Percentiles rank a stretch among this genome's conserved stretches.
Conservation (phyloP, 192 early-diverging fungal species). For the Coemansia sp. region DNA sequence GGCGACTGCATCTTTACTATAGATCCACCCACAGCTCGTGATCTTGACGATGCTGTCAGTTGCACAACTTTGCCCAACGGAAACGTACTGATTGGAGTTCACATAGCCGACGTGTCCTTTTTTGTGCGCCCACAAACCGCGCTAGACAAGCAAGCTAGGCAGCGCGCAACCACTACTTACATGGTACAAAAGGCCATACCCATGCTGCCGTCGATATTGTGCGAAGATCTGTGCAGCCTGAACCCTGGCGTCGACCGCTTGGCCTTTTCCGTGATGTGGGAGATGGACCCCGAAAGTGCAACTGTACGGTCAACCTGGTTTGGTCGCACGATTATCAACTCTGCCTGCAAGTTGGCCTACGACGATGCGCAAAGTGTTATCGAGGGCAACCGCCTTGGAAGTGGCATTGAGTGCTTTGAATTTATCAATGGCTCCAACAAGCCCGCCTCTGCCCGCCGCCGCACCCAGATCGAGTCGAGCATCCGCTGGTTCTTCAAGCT, state of each 20-base stretch:
- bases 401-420: slow-evolving; percentile 15
- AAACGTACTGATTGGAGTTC: slow-evolving; percentile 57
- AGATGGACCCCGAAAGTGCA: slow-evolving; percentile 61
- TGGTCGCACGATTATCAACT: slow-evolving; percentile 85
- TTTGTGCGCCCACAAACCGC: slow-evolving; percentile 81
- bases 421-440: slow-evolving; percentile 6
- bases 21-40: slow-evolving; percentile 65
- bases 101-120: slow-evolving; percentile 96
- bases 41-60: slow-evolving; percentile 54
- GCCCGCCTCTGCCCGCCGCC: slow-evolving; percentile 12
- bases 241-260: slow-evolving; percentile 86
- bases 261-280: slow-evolving; percentile 72
- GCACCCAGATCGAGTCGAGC: slow-evolving; percentile 53
- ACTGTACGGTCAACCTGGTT: slow-evolving; percentile 76
- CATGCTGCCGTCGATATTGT: slow-evolving; percentile 90
- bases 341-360: slow-evolving; percentile 90
- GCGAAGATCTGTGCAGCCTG: slow-evolving; percentile 79
- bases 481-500: slow-evolving; percentile 57
- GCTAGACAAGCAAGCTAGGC: slow-evolving; percentile 82
- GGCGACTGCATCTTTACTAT: slow-evolving; percentile 77
- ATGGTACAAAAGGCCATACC: slow-evolving; percentile 87
- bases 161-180: slow-evolving; percentile 91
- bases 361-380: slow-evolving; percentile 89
- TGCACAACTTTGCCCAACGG: slow-evolving; percentile 41
- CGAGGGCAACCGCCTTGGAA: slow-evolving; percentile 36